A percentile compares a stretch with the other conserved stretches of the same genome.
Evolutionary conservation across 768 basidiomycete species (phyloP).

Genomic region (Pleurotus giganteus): DNA sequence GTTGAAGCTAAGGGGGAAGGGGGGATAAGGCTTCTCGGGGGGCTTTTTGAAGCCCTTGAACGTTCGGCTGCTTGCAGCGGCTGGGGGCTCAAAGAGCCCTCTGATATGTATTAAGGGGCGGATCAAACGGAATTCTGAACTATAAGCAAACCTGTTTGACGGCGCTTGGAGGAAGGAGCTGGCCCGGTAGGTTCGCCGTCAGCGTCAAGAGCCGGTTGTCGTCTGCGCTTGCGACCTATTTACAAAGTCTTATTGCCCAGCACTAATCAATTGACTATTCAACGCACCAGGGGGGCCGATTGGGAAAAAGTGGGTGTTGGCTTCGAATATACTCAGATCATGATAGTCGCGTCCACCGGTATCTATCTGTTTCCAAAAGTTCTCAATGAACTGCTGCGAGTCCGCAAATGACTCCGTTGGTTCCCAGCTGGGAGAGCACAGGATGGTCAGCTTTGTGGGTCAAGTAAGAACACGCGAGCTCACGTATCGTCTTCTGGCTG

Average conservation of each 20-base stretch:
- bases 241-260: background rate
- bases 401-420: conserved; percentile 56
- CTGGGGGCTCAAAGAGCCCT: too few relatives aligned
- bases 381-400: conserved; percentile 53
- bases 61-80: too few relatives aligned
- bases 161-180: too few relatives aligned
- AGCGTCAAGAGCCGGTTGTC: background rate
- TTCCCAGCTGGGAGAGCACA: conserved; percentile 57
- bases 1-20: background rate
- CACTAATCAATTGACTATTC: background rate
- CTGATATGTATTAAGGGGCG: too few relatives aligned
- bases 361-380: conserved; percentile 51
- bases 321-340: conserved; percentile 47
- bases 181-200: too few relatives aligned
- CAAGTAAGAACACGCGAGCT: conserved; percentile 20
- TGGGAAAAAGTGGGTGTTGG: conserved; percentile 52
- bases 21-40: too few relatives aligned
- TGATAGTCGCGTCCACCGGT: conserved; percentile 47
- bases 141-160: too few relatives aligned
- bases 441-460: background rate
- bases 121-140: too few relatives aligned
- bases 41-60: too few relatives aligned
- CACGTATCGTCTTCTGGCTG: conserved; percentile 54
- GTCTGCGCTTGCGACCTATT: conserved; percentile 19
- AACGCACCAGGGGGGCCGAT: conserved; percentile 59